Evolutionary conservation across 1,139 yeast genomes (phyloP).

Genomic region (Lizanozyma gosingica): DNA sequence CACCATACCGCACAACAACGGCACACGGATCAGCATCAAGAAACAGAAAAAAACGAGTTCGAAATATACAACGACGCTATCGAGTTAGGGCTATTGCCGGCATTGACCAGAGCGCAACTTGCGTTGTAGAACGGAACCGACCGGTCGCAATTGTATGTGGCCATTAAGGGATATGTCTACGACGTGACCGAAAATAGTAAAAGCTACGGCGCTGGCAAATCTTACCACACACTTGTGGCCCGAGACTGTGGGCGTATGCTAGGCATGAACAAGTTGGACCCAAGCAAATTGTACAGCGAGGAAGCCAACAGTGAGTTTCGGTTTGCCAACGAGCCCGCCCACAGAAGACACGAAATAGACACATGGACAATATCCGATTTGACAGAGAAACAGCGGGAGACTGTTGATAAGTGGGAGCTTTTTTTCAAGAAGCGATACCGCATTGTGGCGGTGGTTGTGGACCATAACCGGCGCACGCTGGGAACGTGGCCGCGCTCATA

Average conservation of each 20-base stretch:
- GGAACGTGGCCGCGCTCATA: no score
- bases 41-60: constrained; percentile 11
- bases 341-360: constrained; percentile 6
- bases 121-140: background rate
- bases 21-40: background rate
- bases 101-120: background rate
- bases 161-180: constrained; percentile 65
- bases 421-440: constrained; percentile 45
- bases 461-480: constrained; percentile 16
- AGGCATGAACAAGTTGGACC: constrained; percentile 34
- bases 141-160: constrained; percentile 45
- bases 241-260: constrained; percentile 70
- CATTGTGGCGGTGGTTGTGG: constrained; percentile 29
- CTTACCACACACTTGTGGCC: constrained; percentile 67
- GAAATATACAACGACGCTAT: constrained; percentile 14
- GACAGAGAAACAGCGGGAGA: constrained; percentile 39
- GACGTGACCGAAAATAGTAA: constrained; percentile 62
- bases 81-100: constrained; percentile 5
- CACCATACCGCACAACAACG: no score
- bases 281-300: constrained; percentile 37
- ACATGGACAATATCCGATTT: constrained; percentile 44
- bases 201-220: constrained; percentile 70
- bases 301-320: constrained; percentile 29
- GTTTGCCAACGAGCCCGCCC: constrained; percentile 1
- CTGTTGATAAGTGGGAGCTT: constrained; percentile 49